Percentiles rank a stretch among this genome's conserved stretches.
These are phyloP conservation scores for Uronychia binucleata DNA, from an alignment of 73 alveolate species.

Conservation along the genomic window DNA sequence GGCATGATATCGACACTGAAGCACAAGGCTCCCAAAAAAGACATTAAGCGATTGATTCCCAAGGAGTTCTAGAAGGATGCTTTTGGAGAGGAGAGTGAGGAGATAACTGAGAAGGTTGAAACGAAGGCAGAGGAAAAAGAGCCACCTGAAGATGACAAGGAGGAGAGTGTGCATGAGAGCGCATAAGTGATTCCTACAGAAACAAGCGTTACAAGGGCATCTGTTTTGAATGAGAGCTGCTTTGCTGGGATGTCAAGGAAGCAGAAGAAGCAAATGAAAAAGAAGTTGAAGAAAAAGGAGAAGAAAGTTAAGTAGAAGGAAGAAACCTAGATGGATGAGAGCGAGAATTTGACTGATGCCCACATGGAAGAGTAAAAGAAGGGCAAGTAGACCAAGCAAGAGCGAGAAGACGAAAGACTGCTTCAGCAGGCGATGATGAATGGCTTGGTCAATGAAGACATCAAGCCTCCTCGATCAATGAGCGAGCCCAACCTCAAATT, in stretches of 20 bases:
- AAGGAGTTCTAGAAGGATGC: too few relatives aligned
- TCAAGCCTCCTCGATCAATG: neutral
- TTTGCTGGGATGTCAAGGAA: neutral
- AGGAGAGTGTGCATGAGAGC: too few relatives aligned
- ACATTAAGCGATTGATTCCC: neutral
- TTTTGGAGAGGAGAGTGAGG: too few relatives aligned
- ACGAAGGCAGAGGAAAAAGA: too few relatives aligned
- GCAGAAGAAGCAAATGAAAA: neutral
- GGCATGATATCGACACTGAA: slow-evolving; percentile 63
- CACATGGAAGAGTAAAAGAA: too few relatives aligned
- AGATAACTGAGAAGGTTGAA: neutral
- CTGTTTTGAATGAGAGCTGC: neutral
- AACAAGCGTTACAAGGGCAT: neutral
- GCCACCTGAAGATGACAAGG: too few relatives aligned
- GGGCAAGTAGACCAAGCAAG: too few relatives aligned
- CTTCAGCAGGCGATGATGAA: too few relatives aligned
- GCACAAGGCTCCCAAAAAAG: slow-evolving; percentile 29
- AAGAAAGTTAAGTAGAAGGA: neutral
- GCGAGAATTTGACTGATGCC: too few relatives aligned
- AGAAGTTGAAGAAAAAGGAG: neutral
- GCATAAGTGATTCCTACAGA: neutral
- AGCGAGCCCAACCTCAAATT: neutral
- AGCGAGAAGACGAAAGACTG: too few relatives aligned
- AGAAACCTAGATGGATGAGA: neutral
- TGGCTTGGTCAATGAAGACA: neutral